Percentiles rank a stretch among this genome's conserved stretches.
Evolutionary conservation across 495 filamentous ascomycete species (phyloP).

Genomic region (Penicillium crystallinum): DNA sequence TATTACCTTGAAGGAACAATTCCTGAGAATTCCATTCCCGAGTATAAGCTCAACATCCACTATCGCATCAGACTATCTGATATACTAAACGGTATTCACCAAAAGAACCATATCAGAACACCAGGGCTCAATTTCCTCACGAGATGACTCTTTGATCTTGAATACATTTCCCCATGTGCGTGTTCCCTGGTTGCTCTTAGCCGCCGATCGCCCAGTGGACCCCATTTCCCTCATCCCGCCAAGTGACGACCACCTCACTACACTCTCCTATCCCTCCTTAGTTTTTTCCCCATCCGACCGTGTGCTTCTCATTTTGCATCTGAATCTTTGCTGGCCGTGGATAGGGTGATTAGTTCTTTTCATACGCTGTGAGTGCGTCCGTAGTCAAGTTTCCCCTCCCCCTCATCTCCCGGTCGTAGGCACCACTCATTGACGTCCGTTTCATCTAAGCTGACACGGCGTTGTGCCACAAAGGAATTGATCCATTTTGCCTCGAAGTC

Average conservation of each 20-base stretch:
- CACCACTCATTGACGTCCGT: slow-evolving; percentile 17
- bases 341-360: slow-evolving; percentile 7
- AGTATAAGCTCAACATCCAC: background rate
- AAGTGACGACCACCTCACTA: slow-evolving; percentile 35
- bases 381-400: slow-evolving; percentile 5
- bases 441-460: slow-evolving; percentile 21
- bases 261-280: slow-evolving; percentile 18
- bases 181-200: slow-evolving; percentile 29
- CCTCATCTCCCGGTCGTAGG: slow-evolving; percentile 25
- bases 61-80: background rate
- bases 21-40: background rate
- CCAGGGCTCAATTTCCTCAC: background rate
- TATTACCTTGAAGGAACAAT: too few relatives aligned
- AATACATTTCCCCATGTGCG: slow-evolving; percentile 7
- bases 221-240: slow-evolving; percentile 33
- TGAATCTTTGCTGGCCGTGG: slow-evolving; percentile 5
- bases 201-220: slow-evolving; percentile 43
- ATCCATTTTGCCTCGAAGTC: slow-evolving; percentile 2
- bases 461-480: slow-evolving; percentile 6
- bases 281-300: slow-evolving; percentile 10
- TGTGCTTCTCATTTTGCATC: slow-evolving; percentile 10
- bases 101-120: background rate
- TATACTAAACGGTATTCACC: background rate
- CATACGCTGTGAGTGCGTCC: slow-evolving; percentile 14
- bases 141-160: background rate